phyloP scores from a whole-genome alignment of 768 basidiomycete species.

The Collybiopsis confluens region DNA sequence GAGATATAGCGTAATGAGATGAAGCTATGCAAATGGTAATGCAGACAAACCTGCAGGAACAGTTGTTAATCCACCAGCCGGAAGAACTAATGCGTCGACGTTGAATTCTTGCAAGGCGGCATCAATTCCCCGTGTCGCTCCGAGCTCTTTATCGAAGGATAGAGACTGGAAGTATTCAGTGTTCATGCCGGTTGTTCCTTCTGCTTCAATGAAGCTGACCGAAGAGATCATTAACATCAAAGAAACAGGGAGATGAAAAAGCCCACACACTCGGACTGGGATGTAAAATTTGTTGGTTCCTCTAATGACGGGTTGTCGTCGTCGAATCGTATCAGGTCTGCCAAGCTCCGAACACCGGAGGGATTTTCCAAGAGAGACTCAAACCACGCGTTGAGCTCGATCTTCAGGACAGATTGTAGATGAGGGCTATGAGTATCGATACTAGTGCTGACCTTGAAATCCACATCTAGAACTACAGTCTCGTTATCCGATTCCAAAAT shows the following conservation, averaged over 20 bases:
- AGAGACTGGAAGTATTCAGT: constrained; percentile 41
- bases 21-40: background rate
- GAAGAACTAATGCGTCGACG: constrained; percentile 50
- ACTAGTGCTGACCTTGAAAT: constrained; percentile 47
- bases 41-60: constrained; percentile 30
- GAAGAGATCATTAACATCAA: background rate
- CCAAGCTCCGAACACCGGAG: constrained; percentile 49
- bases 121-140: constrained; percentile 50
- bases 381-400: constrained; percentile 49
- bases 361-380: constrained; percentile 47
- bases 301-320: constrained; percentile 49
- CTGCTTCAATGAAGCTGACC: constrained; percentile 29
- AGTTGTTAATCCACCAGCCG: constrained; percentile 33
- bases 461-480: constrained; percentile 44
- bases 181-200: constrained; percentile 38
- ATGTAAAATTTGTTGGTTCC: constrained; percentile 30
- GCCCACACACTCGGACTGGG: constrained; percentile 29
- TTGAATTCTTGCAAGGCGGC: constrained; percentile 39
- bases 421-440: background rate
- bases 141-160: constrained; percentile 40
- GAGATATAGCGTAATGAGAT: background rate
- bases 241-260: background rate
- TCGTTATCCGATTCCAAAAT: constrained; percentile 47
- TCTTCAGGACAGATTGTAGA: constrained; percentile 25
- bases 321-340: constrained; percentile 57